A percentile compares a stretch with the other conserved stretches of the same genome.
Evolutionary conservation across 1,284 basidiomycete genomes (phyloP).

Genomic region (Uromyces viciae-fabae): DNA sequence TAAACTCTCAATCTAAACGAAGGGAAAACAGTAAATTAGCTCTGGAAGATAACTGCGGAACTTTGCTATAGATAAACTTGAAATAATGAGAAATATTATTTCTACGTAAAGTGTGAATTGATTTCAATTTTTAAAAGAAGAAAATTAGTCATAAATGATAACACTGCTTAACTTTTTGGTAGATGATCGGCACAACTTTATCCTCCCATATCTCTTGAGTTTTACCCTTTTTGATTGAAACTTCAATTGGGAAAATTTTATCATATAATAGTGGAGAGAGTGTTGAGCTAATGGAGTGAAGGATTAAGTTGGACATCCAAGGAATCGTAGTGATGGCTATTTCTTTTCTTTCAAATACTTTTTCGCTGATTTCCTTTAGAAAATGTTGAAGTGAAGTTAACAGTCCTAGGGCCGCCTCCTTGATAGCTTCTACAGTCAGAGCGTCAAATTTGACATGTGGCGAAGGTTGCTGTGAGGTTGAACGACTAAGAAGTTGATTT

Average conservation of each 20-base stretch:
- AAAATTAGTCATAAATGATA: background rate
- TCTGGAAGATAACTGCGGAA: background rate
- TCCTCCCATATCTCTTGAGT: background rate
- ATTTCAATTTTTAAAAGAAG: background rate
- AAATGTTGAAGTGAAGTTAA: background rate
- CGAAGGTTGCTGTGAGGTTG: background rate
- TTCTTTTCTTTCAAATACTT: background rate
- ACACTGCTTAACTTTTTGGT: constrained; percentile 18
- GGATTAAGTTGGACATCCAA: background rate
- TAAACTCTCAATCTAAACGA: background rate
- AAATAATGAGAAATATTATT: background rate
- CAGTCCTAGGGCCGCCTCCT: constrained; percentile 14
- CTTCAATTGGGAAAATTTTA: background rate
- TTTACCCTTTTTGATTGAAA: background rate
- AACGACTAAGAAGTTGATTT: constrained; percentile 6
- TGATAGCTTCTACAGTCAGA: constrained; percentile 6
- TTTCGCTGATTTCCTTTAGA: background rate
- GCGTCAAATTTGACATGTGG: background rate
- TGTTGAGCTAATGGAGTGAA: background rate
- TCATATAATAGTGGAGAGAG: constrained; percentile 11
- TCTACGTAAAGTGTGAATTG: background rate
- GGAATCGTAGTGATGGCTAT: background rate
- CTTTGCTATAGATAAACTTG: background rate
- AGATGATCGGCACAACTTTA: background rate
- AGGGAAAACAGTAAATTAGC: background rate